Evolutionary conservation across 331 rosid genomes (phyloP), one percentile per base, ranked within the genome.

Genomic region (Pyracantha coccinea): DNA sequence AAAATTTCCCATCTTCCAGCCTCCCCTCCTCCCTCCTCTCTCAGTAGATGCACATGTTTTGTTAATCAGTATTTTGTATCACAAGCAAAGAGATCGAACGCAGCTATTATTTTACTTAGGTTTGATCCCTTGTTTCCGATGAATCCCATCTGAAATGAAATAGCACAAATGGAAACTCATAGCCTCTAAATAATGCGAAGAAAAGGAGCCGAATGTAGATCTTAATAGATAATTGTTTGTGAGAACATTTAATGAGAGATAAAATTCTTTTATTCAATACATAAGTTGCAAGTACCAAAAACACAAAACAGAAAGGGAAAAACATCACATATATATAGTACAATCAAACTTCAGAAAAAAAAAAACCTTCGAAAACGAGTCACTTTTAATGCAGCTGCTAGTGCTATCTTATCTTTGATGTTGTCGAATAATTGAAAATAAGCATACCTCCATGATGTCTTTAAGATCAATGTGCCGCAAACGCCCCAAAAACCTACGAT

Each of bases 391-490:
- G 52, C 50, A 52, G 19, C 32, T 6, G 7, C 8, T 53, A 19
- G 9, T 8, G 27, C 2, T 2, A 31, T 13, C 64, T 70, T 53
- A 5, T 53, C 8, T 54, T 70, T 20, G 31, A 70, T 35, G 32
- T 72, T 33, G 8, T 72, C 45, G 45, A 66, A 73, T 2, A 44
- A 79, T 1, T 14, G 23, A 31, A 66, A 73, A 31, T 73, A 73
- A 2, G 82, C 70, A 11, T 72, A 4, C 55, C 82, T 72, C 78
- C 76, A 77, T 11, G 58, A 29, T n/a, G 7, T 32, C 31, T 70
- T 77, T 0, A 77, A 10, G 1, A 24, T 4, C 14, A 77, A 61
- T 7, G 45, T 70, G 38, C 76, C 58, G 3, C 54, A 77, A 4
- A 69, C 23, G 0, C 27, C 53, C 75, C 80, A 77, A 28, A 59